Evolutionary conservation across 805 yeast genomes (phyloP).

Genomic region (Hermanozyma aechmeae): DNA sequence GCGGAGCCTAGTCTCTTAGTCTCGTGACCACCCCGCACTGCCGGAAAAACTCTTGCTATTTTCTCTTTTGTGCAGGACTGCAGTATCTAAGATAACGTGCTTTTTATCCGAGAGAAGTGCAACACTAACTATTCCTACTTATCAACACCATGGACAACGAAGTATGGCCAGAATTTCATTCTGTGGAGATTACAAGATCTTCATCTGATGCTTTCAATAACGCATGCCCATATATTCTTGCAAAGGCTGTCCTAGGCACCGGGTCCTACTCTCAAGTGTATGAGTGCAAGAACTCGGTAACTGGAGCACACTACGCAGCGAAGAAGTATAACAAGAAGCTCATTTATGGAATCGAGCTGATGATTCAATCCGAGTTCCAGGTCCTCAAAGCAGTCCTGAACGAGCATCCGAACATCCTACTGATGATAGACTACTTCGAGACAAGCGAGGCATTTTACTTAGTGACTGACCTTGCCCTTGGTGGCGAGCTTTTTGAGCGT

Average conservation of each 20-base stretch:
- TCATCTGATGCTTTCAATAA: slow-evolving; percentile 6
- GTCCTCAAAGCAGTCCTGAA: slow-evolving; percentile 43
- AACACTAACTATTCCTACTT: not conserved
- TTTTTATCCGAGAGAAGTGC: not conserved
- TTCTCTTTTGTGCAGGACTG: not conserved
- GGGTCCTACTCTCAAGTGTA: slow-evolving; percentile 41
- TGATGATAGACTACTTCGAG: slow-evolving; percentile 61
- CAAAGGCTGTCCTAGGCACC: slow-evolving; percentile 15
- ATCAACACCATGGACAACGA: slow-evolving; percentile 7
- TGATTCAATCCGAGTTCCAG: slow-evolving; percentile 52
- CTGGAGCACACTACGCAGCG: slow-evolving; percentile 41
- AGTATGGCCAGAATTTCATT: slow-evolving; percentile 16
- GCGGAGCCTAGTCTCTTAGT: not conserved
- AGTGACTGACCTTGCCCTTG: slow-evolving; percentile 58
- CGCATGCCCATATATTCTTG: slow-evolving; percentile 25
- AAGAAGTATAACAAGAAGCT: slow-evolving; percentile 41
- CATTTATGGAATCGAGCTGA: slow-evolving; percentile 41
- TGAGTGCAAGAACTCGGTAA: slow-evolving; percentile 36
- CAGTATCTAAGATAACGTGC: slow-evolving; percentile 1
- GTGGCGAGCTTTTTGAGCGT: slow-evolving; percentile 61
- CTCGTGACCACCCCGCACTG: not conserved
- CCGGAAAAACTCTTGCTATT: not conserved
- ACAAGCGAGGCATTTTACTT: slow-evolving; percentile 46
- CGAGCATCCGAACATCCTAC: slow-evolving; percentile 47
- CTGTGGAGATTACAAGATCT: slow-evolving; percentile 8